Evolutionary conservation across 164 flowering plant species (phyloP).

Genomic region (Vitis rupestris): DNA sequence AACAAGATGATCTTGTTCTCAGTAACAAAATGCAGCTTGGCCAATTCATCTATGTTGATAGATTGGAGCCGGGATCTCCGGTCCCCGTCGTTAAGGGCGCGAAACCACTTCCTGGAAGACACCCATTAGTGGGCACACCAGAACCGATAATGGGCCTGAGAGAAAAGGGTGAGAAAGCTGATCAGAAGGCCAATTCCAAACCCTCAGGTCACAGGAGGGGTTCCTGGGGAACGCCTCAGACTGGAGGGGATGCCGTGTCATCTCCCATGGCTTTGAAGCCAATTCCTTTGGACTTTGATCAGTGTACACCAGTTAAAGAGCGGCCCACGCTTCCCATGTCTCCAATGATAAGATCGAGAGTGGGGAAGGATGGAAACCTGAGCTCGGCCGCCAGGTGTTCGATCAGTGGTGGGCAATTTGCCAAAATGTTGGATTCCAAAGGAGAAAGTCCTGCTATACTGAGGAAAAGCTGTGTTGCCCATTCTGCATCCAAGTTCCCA

Average conservation of each 20-base stretch:
- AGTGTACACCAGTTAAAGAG: constrained; percentile 65
- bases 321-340: constrained; percentile 34
- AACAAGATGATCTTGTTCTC: constrained; percentile 86
- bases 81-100: constrained; percentile 77
- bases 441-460: constrained; percentile 55
- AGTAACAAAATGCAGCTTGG: constrained; percentile 94
- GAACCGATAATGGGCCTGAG: constrained; percentile 80
- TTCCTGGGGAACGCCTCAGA: constrained; percentile 64
- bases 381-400: constrained; percentile 43
- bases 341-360: constrained; percentile 42
- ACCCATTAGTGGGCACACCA: constrained; percentile 90
- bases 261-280: constrained; percentile 61
- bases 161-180: constrained; percentile 44
- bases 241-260: constrained; percentile 26
- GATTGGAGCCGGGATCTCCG: constrained; percentile 86
- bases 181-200: constrained; percentile 18
- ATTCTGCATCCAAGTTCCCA: constrained; percentile 49
- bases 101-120: constrained; percentile 85
- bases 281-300: constrained; percentile 69
- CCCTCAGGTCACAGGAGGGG: constrained; percentile 51
- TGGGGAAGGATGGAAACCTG: constrained; percentile 43
- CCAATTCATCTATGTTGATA: constrained; percentile 85
- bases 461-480: constrained; percentile 63
- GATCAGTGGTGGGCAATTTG: constrained; percentile 50
- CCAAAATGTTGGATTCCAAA: constrained; percentile 51